Base-by-base conservation (phyloP, 2,329 filamentous ascomycete genomes). In the Nannizzia gypsea region DNA sequence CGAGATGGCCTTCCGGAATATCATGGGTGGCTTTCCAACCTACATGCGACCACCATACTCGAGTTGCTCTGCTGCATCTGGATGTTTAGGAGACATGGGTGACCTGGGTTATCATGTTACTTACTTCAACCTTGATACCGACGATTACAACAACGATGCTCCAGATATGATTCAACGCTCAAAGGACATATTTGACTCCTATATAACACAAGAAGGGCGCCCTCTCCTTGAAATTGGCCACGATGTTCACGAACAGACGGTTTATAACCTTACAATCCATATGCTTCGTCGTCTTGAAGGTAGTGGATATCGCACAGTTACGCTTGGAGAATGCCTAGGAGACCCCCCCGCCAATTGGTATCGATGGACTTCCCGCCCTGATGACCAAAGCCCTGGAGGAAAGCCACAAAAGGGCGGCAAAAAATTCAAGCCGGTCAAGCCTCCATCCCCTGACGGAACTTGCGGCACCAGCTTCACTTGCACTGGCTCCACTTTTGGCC, bases 41-140 rank as follows among this genome's bases (percentile, higher is more conserved):
- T 81, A 81, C 65, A 80, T 81, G 76, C 75, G 79, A 2, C 76
- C 79, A 9, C 79, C 79, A 1, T 81, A 78, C 65, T 73, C 74
- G 8, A 73, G 69, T 42, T 78, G 76, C 60, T 67, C 64, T 11
- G 61, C 63, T 2, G 65, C 69, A 9, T 70, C 69, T 8, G 72
- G 71, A 8, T 78, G 75, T 60, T 68, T 75, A 50, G 66, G 68
- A 24, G 76, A 77, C 54, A 69, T 81, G 67, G 71, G 68, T 17
- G 66, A 69, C 3, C 67, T 80, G 34, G 78, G 78, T 0, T 81
- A 81, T 63, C 78, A 81, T 65, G 71, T 80, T 55, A 72, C 77
- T 57, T 66, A 73, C 36, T 76, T 74, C 52, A 73, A 78, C 59
- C 70, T 78, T 22, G 78, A 80, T 65, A 79, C 77, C 3, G 68